Evolutionary conservation across 805 yeast genomes (phyloP), one percentile per base, ranked within the genome.

Genomic region (Saturnispora galanensis): DNA sequence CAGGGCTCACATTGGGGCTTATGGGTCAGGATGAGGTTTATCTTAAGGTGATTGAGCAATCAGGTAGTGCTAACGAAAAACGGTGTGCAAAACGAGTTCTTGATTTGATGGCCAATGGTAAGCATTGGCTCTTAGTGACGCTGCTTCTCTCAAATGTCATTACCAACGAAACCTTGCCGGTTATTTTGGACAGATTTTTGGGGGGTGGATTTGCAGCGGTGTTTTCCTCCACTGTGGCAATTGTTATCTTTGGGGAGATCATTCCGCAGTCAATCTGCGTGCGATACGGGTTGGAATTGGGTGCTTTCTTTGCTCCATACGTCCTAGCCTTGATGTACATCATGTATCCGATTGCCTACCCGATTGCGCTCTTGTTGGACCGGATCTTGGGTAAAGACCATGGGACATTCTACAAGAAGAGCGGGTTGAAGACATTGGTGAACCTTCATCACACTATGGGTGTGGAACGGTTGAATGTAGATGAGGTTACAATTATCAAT

Each of bases 121-220:
- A 90, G 61, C 98, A 90, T 65, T 89, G 97, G 96, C 88, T 90
- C 13, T 73, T 90, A 35, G 97, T 90, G 31, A 90, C 98, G 1
- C 65, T 90, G 49, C 70, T 90, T 47, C 62, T 89, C 30, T 77
- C 87, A 6, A 89, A 89, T 56, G 97, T 89, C 39, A 85, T 89
- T 59, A 89, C 97, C 38, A 89, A 89, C 61, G 97, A 90, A 63
- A 82, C 96, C 2, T 71, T 90, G 48, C 98, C 98, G 1, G 90
- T 90, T 53, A 95, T 90, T 17, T 71, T 93, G 47, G 97, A 90
- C 61, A 73, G 94, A 45, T 83, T 90, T 54, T 73, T 93, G 11
- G 97, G 97, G 39, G 97, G 97, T 36, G 98, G 98, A 1, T 83
- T 95, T 84, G 89, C 93, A 11, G 98, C 98, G 0, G 96, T 90